Evolutionary conservation across 2,329 filamentous ascomycete species (phyloP), one percentile per base, ranked within the genome.

Genomic region (Penicillium thymicola): DNA sequence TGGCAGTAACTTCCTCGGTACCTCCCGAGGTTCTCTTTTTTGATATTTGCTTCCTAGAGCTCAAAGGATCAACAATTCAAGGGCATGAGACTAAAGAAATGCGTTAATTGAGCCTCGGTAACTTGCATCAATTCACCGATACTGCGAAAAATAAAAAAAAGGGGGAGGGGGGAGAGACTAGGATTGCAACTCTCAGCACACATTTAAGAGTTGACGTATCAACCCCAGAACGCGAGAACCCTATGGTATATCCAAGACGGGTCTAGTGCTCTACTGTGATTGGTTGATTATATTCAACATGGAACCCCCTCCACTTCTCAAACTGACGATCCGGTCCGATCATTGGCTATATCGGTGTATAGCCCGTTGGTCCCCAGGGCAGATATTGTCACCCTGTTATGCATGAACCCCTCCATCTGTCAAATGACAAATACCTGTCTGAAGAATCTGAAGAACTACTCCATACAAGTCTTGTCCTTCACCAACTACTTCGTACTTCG

Each of bases 121-220:
- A 16, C 10, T 23, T 18, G 43, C 27, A 54, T 54, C 27, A 37
- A 46, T 21, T 52, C 25, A 37, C 16, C 43, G 32, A 37, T 28
- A 28, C 25, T 28, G 27, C 2, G 10, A 21, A 37, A 18, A 30
- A 23, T 43, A 45, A 55, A 25, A 4, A 14, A 21, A 21, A 3
- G 21, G 21, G 21, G 21, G 21, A 21, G 21, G 38, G 46, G 18
- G 45, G 9, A 7, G 9, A 7, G 25, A 27, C 10, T 28, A 44
- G 16, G 10, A 44, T 23, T 25, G 32, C 9, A 16, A 34, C 21
- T 5, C 18, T 38, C 34, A 54, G 52, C 27, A 37, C 23, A 37
- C 30, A 49, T 18, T 42, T 14, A 32, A 51, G 54, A 65, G 58
- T 64, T 64, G 64, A 66, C 18, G 61, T 66, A 63, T 66, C 64